A percentile compares a stretch with the other conserved stretches of the same genome.
phyloP scores from a whole-genome alignment of 345 rosid species.

The Geranium brycei region DNA sequence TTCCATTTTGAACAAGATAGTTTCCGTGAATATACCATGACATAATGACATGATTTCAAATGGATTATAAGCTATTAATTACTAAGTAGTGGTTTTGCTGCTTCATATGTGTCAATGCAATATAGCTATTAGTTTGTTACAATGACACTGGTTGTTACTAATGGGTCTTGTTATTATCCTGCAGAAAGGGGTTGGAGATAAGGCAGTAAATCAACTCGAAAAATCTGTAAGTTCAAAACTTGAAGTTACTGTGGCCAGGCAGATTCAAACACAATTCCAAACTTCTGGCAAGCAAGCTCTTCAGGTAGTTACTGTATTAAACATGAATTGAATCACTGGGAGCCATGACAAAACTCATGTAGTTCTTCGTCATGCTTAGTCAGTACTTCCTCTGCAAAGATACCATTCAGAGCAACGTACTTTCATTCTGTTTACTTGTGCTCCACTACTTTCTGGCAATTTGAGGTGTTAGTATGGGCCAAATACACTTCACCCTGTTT shows the following conservation, averaged over 20 bases:
- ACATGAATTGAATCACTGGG: neutral
- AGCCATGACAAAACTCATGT: too few relatives aligned
- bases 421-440: too few relatives aligned
- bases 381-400: too few relatives aligned
- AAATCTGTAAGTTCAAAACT: conserved; percentile 51
- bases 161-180: conserved; percentile 8
- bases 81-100: neutral
- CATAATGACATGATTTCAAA: too few relatives aligned
- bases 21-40: neutral
- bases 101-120: neutral
- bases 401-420: too few relatives aligned
- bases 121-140: neutral
- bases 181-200: conserved; percentile 71
- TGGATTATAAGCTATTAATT: neutral
- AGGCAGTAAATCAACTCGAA: conserved; percentile 50
- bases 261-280: conserved; percentile 65
- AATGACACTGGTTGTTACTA: neutral
- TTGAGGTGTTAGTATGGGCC: too few relatives aligned
- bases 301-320: conserved; percentile 31
- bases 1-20: neutral
- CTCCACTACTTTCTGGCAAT: too few relatives aligned
- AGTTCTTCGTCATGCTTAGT: neutral
- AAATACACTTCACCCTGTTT: too few relatives aligned
- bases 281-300: conserved; percentile 70
- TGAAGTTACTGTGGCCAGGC: conserved; percentile 51